A percentile compares a stretch with the other conserved stretches of the same genome.
Conservation (phyloP, 208 protist species). For the Leishmania tarentolae region DNA sequence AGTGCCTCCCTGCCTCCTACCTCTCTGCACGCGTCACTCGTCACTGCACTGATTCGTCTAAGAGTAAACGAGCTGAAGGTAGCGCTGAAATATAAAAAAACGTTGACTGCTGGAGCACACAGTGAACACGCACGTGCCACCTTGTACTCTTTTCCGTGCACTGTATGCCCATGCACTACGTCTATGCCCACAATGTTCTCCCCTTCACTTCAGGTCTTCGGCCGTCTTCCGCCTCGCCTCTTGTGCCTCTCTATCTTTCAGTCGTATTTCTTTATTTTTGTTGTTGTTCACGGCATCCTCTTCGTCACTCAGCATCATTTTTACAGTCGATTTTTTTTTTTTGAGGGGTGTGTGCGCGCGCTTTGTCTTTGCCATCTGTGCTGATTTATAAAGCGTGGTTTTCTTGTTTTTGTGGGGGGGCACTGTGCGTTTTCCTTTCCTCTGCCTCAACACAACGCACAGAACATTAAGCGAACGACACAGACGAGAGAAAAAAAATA, state of each 20-base stretch:
- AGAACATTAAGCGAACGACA: not conserved
- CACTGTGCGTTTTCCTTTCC: not conserved
- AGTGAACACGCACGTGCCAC: not conserved
- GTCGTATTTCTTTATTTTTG: not conserved
- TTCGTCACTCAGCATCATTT: not conserved
- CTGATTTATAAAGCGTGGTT: slow-evolving; percentile 3
- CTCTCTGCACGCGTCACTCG: not conserved
- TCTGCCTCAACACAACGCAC: not conserved
- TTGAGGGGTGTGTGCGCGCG: not conserved
- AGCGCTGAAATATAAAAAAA: not conserved
- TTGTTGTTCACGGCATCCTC: not conserved
- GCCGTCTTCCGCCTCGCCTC: not conserved
- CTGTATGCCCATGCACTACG: not conserved
- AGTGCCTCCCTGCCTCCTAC: not conserved
- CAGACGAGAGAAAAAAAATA: not conserved
- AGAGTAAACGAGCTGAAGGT: not conserved
- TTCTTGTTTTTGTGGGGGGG: too few species aligned
- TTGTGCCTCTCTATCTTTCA: not conserved
- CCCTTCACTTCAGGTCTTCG: not conserved
- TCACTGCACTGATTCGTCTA: not conserved
- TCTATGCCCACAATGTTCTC: not conserved
- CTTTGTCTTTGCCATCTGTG: not conserved
- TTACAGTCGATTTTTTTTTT: not conserved
- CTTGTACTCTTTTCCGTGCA: too few species aligned
- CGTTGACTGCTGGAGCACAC: not conserved